Evolutionary conservation across 2,329 filamentous ascomycete species (phyloP), one percentile per base, ranked within the genome.

Genomic region (Stromatinia cepivora): DNA sequence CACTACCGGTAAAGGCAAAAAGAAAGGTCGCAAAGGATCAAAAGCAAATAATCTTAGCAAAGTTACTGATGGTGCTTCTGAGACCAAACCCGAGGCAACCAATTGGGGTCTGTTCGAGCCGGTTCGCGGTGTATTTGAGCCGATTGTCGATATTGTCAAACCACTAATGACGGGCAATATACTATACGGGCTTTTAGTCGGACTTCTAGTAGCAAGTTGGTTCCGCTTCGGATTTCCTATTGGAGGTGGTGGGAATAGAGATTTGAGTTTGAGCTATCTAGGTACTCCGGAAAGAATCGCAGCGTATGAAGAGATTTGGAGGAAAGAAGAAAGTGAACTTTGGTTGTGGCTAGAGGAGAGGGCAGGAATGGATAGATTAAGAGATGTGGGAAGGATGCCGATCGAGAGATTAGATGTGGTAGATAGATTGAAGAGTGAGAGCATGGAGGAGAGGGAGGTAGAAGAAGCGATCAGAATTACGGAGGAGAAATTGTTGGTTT

Each of bases 251-350:
- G 77, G 78, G 1, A 82, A 80, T 69, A 80, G 80, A 10, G 79
- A 78, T 56, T 25, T 72, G 15, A 80, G 80, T 8, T 73, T 82
- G 69, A 79, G 79, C 3, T 82, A 80, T 75, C 72, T 81, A 72
- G 56, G 77, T 69, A 74, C 75, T 36, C 86, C 91, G 0, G 88
- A 94, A 68, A 87, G 93, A 8, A 81, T 93, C 22, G 88, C 90
- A 2, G 93, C 92, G 0, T 98, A 97, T 78, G 94, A 98, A 74
- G 92, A 97, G 80, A 91, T 98, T 77, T 99, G 78, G 74, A 73
- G 76, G 65, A 71, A 75, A 66, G 79, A 80, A 71, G 79, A 79
- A 50, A 79, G 77, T 58, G 78, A 80, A 59, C 70, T 79, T 0
- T 79, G 79, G 74, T 71, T 76, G 66, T 78, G 76, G 79, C 72